Evolutionary conservation across 163 green algal species (phyloP), one percentile per base, ranked within the genome.

Genomic region (Chlorella variabilis): DNA sequence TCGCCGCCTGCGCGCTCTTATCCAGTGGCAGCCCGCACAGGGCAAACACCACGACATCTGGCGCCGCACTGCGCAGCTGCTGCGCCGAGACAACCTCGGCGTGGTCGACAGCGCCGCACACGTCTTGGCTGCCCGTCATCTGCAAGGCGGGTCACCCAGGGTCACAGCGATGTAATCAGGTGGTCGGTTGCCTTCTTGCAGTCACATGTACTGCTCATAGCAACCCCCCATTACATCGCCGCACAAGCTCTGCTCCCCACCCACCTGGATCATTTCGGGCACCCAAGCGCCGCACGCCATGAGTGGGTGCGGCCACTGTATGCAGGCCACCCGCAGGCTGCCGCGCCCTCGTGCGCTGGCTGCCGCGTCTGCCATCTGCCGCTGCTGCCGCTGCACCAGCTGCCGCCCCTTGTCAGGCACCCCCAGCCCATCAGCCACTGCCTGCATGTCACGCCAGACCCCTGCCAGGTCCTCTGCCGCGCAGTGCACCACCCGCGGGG

Each of bases 261-360:
- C 4, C 34, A 75, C 58, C 63, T 45, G 38, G 4, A 94, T 83
- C 51, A 94, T 62, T 42, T 94, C 65, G 4, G 90, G 89, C 61
- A 92, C 90, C 90, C 90, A 94, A 27, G 86, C 82, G 1, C 90
- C 89, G 4, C 83, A 84, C 3, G 89, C 80, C 75, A 91, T 92
- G 23, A 89, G 45, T n/a, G 90, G 90, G 34, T 90, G 80, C 17
- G 83, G 66, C 90, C 90, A 94, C 75, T 94, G 90, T 2, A 94
- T 42, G 66, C 87, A 90, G 9, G 78, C 74, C 45, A 94, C 90
- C 3, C 79, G 82, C 31, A 58, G 71, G 5, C 54, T 65, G 18
- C 41, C 76, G 45, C 90, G 77, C 21, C 90, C 90, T 18, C 63
- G 70, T 3, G 61, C 77, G 21, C 74, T 51, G 3, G 66, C 78